These are phyloP conservation scores for Verticillium isaacii DNA, from an alignment of 2,329 filamentous ascomycete genomes.

Conservation along the genomic window DNA sequence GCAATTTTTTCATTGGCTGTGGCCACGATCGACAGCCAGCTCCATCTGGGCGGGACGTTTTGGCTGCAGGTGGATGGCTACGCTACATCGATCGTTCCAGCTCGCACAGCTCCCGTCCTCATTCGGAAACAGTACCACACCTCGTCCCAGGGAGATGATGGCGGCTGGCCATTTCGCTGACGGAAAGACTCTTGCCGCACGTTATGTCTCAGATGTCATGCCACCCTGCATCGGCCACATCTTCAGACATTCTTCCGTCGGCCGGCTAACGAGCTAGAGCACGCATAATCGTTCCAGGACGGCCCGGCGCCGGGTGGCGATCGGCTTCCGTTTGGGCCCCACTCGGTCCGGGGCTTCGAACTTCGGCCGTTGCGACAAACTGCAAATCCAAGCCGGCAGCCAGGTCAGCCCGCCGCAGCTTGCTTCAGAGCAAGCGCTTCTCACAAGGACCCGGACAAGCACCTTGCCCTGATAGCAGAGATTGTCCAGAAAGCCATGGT, in stretches of 20 bases:
- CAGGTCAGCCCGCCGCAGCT: background rate
- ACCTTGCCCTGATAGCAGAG: too few species aligned
- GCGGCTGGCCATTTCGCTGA: background rate
- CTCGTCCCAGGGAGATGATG: background rate
- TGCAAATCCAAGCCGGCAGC: background rate
- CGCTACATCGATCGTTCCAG: background rate
- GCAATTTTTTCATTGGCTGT: constrained; percentile 6
- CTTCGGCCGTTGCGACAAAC: background rate
- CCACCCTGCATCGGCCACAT: background rate
- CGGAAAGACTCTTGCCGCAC: background rate
- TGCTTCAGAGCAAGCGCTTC: too few species aligned
- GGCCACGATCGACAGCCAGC: background rate
- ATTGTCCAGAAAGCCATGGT: too few species aligned
- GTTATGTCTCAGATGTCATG: background rate
- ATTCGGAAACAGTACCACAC: background rate
- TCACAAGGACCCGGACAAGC: too few species aligned
- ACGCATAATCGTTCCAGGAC: background rate
- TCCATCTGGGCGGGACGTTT: background rate
- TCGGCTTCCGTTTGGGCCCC: background rate
- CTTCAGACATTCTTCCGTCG: background rate
- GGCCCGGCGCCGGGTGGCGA: background rate
- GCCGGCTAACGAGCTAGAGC: background rate
- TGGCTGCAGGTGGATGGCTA: background rate
- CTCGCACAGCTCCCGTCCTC: background rate
- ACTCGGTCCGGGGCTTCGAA: background rate